Base-by-base conservation (phyloP, 192 early-diverging fungal species). In the Rhizoclosmatium sp. region DNA sequence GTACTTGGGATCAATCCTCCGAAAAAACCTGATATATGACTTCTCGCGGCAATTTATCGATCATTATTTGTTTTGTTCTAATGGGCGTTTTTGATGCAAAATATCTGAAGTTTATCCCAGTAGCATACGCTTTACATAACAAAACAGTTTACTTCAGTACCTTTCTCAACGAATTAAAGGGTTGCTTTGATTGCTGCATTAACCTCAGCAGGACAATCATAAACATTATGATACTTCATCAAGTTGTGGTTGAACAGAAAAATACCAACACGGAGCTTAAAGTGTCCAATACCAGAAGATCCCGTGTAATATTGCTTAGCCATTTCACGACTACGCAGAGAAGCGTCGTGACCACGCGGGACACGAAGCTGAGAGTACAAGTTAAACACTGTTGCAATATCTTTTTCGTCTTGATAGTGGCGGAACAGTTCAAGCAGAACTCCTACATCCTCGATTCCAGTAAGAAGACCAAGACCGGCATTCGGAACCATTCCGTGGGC, bases 401-500 rank as follows among this genome's bases (percentile, higher is more conserved):
- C 9, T 58, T 31, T 31, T n/a, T 9, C 54, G n/a, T 56, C 54
- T 21, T 40, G 64, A 56, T 59, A 58, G 3, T 47, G 66, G 1
- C 7, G 10, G 39, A 71, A 45, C 5, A 82, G 60, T 23, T 81
- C 78, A 3, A 47, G 59, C 41, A 82, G 47, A 5, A 69, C 65
- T 14, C 78, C 82, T 16, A 65, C 78, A 60, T 82, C 82, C 58
- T 82, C 82, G 12, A 82, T 45, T 3, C 72, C 78, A 21, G 64
- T 41, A 48, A 48, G 59, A 56, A 60, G 59, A 31, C 82, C 82
- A 19, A 69, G 73, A 10, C 82, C 82, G 59, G 75, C 72, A 67
- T 80, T 61, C 14, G 82, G 82, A 10, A 68, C 31, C 72, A 79
- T 82, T 1, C 72, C 72, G 69, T 82, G 82, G 12, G 78, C 82